Base-by-base conservation (phyloP, 495 filamentous ascomycete genomes). In the Penicillium arizonense region DNA sequence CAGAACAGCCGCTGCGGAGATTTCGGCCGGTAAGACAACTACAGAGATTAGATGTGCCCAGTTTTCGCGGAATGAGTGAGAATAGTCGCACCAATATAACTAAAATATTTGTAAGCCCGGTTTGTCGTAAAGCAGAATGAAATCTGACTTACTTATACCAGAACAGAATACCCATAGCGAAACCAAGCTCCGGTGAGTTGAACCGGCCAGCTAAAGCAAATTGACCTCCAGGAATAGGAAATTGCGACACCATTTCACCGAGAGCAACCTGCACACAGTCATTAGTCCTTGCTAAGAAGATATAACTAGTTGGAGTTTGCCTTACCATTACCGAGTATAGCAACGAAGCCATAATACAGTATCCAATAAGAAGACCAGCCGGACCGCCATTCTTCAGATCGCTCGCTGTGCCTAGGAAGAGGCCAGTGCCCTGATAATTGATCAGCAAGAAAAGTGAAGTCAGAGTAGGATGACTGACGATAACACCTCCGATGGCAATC, bases 1-100 rank as follows among this genome's bases (percentile, higher is more conserved):
- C 14, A 81, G 68, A 2, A 81, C 71, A 14, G 76, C 71, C 35
- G 70, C 64, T 13, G 77, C 68, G 4, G 52, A 48, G 7, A 77
- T 50, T 43, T 76, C 71, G 37, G 63, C 61, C n/a, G 74, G 69
- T 5, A 57, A 14, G n/a, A 61, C 49, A 20, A 61, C 53, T 48
- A 28, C 10, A n/a, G 24, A 36, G 39, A 38, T 48, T 13, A 48
- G 35, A 14, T 18, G 3, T 24, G 24, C 20, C 2, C 4, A 13
- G 4, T 8, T 30, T 30, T 30, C 23, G 3, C 36, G 16, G 30
- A 28, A 26, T 36, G 36, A n/a, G 16, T 2, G 26, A 1, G 0
- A 44, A 12, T 41, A 0, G 4, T 30, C 52, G 16, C 45, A 56
- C 53, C 41, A 18, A 56, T 56, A 14, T 56, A 56, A 35, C 53